phyloP scores from a whole-genome alignment of 2,329 filamentous ascomycete genomes.

The Dendryphion nanum region DNA sequence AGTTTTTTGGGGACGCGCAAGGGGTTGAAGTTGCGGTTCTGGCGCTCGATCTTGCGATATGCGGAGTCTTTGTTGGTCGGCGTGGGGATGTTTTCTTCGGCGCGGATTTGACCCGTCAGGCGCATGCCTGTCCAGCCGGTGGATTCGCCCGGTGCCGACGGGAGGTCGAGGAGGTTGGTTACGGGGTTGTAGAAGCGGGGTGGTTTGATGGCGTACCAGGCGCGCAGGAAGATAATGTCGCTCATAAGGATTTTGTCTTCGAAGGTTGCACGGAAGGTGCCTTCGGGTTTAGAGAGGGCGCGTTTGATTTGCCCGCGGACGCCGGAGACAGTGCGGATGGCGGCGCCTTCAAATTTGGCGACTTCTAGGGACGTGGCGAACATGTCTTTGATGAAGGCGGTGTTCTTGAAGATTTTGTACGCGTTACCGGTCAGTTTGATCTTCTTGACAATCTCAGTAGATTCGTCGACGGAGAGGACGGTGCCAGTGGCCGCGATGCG shows the following conservation, averaged over 20 bases:
- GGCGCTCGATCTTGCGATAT: conserved; percentile 65
- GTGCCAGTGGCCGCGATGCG: conserved; percentile 92
- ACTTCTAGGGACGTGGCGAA: conserved; percentile 91
- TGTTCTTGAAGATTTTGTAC: conserved; percentile 99
- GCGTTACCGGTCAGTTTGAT: conserved; percentile 91
- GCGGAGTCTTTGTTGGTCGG: conserved; percentile 80
- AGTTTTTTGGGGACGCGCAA: conserved; percentile 75
- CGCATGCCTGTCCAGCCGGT: conserved; percentile 84
- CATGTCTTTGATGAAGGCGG: conserved; percentile 98
- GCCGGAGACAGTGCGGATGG: conserved; percentile 93
- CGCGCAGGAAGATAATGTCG: conserved; percentile 92
- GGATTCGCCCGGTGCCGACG: conserved; percentile 32
- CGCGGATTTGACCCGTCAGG: conserved; percentile 86
- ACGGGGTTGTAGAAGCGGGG: conserved; percentile 97
- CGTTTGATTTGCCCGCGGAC: conserved; percentile 97
- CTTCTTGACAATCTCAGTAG: conserved; percentile 98
- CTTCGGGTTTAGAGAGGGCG: conserved; percentile 87
- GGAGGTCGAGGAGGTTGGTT: conserved; percentile 76
- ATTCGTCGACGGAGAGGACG: conserved; percentile 90
- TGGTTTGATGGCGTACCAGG: conserved; percentile 95
- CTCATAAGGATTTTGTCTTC: conserved; percentile 98
- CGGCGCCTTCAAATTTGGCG: conserved; percentile 95
- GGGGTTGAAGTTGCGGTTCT: conserved; percentile 54
- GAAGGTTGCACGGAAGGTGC: conserved; percentile 94
- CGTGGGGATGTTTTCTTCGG: conserved; percentile 70